These are phyloP conservation scores for Dioszegia aurantiaca DNA, from an alignment of 768 basidiomycete genomes.

Conservation along the genomic window DNA sequence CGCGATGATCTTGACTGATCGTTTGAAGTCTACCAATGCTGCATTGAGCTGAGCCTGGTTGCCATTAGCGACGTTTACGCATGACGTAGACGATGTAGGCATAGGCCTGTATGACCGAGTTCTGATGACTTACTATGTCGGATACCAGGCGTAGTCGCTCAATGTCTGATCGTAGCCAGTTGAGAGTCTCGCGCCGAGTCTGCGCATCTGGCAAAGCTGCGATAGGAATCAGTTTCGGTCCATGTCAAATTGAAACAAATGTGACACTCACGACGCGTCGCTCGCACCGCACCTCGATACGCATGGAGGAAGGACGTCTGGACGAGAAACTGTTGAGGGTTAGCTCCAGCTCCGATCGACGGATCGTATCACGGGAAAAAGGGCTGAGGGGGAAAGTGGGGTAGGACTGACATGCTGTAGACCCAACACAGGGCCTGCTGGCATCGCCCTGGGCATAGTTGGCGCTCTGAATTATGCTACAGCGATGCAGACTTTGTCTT, in stretches of 20 bases:
- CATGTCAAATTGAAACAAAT: background rate
- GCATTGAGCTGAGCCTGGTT: constrained; percentile 36
- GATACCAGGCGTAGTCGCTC: constrained; percentile 33
- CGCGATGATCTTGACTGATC: constrained; percentile 42
- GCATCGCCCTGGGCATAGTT: constrained; percentile 4
- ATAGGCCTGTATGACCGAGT: background rate
- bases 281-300: constrained; percentile 44
- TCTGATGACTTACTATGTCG: constrained; percentile 38
- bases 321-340: constrained; percentile 39
- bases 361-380: no score
- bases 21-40: constrained; percentile 40
- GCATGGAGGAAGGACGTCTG: constrained; percentile 43
- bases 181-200: constrained; percentile 48
- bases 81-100: background rate
- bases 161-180: constrained; percentile 47
- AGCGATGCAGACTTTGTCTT: no score
- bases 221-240: background rate
- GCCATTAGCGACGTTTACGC: no score
- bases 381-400: background rate
- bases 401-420: constrained; percentile 13
- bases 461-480: background rate
- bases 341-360: no score
- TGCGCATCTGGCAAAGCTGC: constrained; percentile 44
- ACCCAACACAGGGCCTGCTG: constrained; percentile 5
- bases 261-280: constrained; percentile 42